These are phyloP conservation scores for Berkeleyomyces rouxiae DNA, from an alignment of 2,329 filamentous ascomycete genomes.

Conservation along the genomic window DNA sequence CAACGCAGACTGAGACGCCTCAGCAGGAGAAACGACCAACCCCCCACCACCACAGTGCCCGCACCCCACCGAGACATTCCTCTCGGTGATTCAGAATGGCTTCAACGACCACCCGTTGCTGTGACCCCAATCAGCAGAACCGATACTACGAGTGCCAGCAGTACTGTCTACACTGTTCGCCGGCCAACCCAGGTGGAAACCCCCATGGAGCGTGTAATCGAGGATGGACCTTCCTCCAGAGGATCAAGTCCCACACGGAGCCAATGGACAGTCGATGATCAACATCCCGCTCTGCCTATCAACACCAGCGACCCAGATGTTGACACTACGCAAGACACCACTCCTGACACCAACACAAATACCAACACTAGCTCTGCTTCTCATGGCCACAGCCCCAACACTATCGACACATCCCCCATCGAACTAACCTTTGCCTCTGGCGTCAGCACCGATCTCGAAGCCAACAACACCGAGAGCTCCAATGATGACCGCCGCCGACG, in stretches of 20 bases:
- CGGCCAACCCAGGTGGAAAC: conserved; percentile 42
- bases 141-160: conserved; percentile 46
- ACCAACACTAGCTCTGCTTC: not conserved
- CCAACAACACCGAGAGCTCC: not conserved
- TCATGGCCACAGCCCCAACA: not conserved
- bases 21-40: conserved; percentile 11
- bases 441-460: conserved; percentile 9
- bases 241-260: conserved; percentile 5
- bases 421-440: not conserved
- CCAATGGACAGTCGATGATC: conserved; percentile 13
- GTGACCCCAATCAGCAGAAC: conserved; percentile 43
- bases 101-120: conserved; percentile 36
- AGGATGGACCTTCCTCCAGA: conserved; percentile 3
- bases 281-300: not conserved
- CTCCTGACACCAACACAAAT: not conserved
- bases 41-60: conserved; percentile 16
- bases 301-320: not conserved
- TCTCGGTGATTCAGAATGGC: conserved; percentile 31
- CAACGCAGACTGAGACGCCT: conserved; percentile 2
- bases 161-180: conserved; percentile 45
- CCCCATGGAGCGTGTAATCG: conserved; percentile 10
- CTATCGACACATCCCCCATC: not conserved
- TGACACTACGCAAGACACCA: not conserved
- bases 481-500: not conserved
- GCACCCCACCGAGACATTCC: conserved; percentile 25